Conservation (phyloP, 2,329 filamentous ascomycete genomes). For the Didymella arachidicola region DNA sequence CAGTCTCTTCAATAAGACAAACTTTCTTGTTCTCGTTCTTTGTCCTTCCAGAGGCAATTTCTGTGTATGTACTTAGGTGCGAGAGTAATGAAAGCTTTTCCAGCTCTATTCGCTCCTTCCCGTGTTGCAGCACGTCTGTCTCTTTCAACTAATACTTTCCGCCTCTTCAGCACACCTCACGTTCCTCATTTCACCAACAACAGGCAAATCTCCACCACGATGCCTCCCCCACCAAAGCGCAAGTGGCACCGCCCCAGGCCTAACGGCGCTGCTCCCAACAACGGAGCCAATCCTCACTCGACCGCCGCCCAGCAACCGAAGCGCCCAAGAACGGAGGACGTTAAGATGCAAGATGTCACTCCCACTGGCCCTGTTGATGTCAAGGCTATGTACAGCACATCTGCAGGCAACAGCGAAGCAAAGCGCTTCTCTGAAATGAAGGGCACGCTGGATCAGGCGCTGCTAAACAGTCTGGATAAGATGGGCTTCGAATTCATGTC, state of each 20-base stretch:
- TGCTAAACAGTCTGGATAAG: slow-evolving; percentile 45
- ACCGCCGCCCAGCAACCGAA: slow-evolving; percentile 34
- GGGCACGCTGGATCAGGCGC: slow-evolving; percentile 34
- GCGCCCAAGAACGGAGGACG: slow-evolving; percentile 31
- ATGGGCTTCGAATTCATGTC: slow-evolving; percentile 58
- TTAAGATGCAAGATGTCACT: slow-evolving; percentile 15
- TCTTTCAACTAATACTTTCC: slow-evolving; percentile 32
- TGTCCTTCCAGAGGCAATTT: slow-evolving; percentile 15
- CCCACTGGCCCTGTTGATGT: slow-evolving; percentile 28
- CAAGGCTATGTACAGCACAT: slow-evolving; percentile 36
- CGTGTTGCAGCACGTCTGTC: slow-evolving; percentile 27
- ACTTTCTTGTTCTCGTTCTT: slow-evolving; percentile 13
- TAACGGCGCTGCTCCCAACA: slow-evolving; percentile 21
- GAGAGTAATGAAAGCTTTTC: slow-evolving; percentile 38
- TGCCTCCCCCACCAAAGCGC: slow-evolving; percentile 38
- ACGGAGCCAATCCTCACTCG: slow-evolving; percentile 24
- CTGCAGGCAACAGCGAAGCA: slow-evolving; percentile 31
- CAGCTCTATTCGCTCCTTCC: slow-evolving; percentile 35
- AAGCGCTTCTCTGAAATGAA: slow-evolving; percentile 42
- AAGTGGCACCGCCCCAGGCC: slow-evolving; percentile 33
- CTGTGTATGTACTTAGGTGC: slow-evolving; percentile 34
- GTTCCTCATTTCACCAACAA: slow-evolving; percentile 24
- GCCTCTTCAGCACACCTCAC: slow-evolving; percentile 21
- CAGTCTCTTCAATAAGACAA: slow-evolving; percentile 19
- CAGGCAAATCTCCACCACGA: slow-evolving; percentile 26